Percentiles rank a stretch among this genome's conserved stretches.
These are phyloP conservation scores for Ramularia collo-cygni DNA, from an alignment of 2,329 filamentous ascomycete species.

Conservation along the genomic window DNA sequence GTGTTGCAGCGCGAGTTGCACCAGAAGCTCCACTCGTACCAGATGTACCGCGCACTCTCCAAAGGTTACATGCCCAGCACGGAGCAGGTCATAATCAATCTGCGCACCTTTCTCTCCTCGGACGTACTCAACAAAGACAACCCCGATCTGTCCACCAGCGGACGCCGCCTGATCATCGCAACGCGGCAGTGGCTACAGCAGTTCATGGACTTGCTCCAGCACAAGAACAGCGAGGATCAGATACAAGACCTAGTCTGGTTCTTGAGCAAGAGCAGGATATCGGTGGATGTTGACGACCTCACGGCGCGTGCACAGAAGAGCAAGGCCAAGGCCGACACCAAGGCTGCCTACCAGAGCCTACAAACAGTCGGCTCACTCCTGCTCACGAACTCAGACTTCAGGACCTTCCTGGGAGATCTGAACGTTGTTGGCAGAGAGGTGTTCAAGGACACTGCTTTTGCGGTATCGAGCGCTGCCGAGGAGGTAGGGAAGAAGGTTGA, in stretches of 20 bases:
- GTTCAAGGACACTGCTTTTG: conserved; percentile 77
- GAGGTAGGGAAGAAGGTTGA: conserved; percentile 67
- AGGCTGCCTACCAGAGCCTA: conserved; percentile 72
- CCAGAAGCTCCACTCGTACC: conserved; percentile 86
- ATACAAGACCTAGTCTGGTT: conserved; percentile 92
- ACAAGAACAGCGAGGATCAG: conserved; percentile 80
- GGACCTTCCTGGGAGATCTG: conserved; percentile 75
- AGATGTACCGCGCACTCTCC: conserved; percentile 76
- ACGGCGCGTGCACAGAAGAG: conserved; percentile 53
- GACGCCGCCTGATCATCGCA: conserved; percentile 65
- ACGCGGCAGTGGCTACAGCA: conserved; percentile 67
- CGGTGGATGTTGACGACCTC: conserved; percentile 60
- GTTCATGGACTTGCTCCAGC: conserved; percentile 70
- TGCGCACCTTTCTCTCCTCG: conserved; percentile 70
- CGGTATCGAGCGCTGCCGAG: conserved; percentile 67
- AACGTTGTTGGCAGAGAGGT: conserved; percentile 74
- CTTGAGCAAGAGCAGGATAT: conserved; percentile 64
- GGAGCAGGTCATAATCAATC: conserved; percentile 70
- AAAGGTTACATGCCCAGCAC: conserved; percentile 91
- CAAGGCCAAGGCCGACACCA: conserved; percentile 63
- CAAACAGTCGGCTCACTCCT: conserved; percentile 78
- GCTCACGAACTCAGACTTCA: conserved; percentile 83
- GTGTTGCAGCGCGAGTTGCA: conserved; percentile 68
- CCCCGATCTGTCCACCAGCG: conserved; percentile 68
- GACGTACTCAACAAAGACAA: conserved; percentile 72